Conservation (phyloP, 495 filamentous ascomycete genomes). For the Platismatia glauca region DNA sequence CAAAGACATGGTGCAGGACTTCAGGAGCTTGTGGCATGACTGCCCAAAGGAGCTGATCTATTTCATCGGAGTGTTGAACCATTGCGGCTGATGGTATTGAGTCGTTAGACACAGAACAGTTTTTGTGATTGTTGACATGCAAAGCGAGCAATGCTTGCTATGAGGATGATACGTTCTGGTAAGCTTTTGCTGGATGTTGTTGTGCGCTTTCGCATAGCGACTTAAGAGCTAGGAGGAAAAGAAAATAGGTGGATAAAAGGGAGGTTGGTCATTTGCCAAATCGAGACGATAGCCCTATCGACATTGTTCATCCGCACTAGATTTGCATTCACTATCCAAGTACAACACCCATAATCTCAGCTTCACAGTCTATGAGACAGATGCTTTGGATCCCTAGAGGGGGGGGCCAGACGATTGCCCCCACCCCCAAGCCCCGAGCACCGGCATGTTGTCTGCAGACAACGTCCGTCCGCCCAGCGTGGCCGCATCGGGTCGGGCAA, state of each 20-base stretch:
- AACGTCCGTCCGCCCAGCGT: too few species aligned
- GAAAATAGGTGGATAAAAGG: neutral
- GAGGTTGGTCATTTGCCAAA: slow-evolving; percentile 3
- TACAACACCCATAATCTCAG: neutral
- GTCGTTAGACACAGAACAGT: neutral
- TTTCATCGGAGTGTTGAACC: slow-evolving; percentile 6
- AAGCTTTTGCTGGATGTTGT: neutral
- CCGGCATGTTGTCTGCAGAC: too few species aligned
- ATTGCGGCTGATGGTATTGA: slow-evolving; percentile 4
- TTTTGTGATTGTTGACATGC: too few species aligned
- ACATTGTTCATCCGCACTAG: neutral
- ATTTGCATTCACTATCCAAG: neutral
- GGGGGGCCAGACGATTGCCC: too few species aligned
- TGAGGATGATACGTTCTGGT: neutral
- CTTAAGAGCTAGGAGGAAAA: neutral
- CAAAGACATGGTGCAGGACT: slow-evolving; percentile 19
- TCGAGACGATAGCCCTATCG: neutral
- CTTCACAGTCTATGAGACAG: neutral
- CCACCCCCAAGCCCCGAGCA: too few species aligned
- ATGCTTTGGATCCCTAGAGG: neutral
- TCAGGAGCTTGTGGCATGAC: slow-evolving; percentile 13
- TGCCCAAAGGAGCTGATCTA: slow-evolving; percentile 12
- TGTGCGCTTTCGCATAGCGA: neutral
- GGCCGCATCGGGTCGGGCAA: too few species aligned
- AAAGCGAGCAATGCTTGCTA: neutral